A percentile compares a stretch with the other conserved stretches of the same genome.
Evolutionary conservation across 2,329 filamentous ascomycete species (phyloP).

Genomic region (Pseudogymnoascus sp.): DNA sequence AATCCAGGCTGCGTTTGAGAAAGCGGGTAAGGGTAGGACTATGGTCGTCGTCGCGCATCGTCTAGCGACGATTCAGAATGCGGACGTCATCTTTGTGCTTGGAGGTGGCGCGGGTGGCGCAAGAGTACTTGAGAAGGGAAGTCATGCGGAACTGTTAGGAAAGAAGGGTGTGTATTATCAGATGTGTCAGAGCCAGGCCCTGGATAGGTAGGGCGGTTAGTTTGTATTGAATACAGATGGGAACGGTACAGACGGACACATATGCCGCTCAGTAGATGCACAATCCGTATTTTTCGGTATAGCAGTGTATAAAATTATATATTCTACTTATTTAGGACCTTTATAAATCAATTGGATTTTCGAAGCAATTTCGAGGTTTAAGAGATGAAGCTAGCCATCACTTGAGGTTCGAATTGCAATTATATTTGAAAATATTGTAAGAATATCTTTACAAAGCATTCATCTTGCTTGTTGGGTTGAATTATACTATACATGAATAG

Average conservation of each 20-base stretch:
- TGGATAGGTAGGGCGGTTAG: conserved; percentile 7
- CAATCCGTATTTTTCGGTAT: background rate
- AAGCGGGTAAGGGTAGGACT: conserved; percentile 48
- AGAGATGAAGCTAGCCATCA: background rate
- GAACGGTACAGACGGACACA: background rate
- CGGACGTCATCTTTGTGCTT: conserved; percentile 72
- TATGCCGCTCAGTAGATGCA: background rate
- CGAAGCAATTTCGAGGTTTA: background rate
- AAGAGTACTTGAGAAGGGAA: conserved; percentile 41
- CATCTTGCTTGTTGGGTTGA: background rate
- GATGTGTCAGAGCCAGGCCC: conserved; percentile 24
- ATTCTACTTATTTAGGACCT: background rate
- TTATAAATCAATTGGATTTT: background rate
- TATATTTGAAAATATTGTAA: background rate
- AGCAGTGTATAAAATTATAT: background rate
- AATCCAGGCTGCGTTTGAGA: conserved; percentile 59
- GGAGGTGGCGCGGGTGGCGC: conserved; percentile 31
- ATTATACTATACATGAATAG: background rate
- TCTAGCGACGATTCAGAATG: conserved; percentile 68
- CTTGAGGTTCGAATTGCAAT: background rate
- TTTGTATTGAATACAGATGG: background rate
- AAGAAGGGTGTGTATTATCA: conserved; percentile 31
- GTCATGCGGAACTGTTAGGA: conserved; percentile 40
- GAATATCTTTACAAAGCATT: background rate
- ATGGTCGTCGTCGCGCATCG: conserved; percentile 72